phyloP scores from a whole-genome alignment of 352 stramenopile species.

The Blastocystis sp. region DNA sequence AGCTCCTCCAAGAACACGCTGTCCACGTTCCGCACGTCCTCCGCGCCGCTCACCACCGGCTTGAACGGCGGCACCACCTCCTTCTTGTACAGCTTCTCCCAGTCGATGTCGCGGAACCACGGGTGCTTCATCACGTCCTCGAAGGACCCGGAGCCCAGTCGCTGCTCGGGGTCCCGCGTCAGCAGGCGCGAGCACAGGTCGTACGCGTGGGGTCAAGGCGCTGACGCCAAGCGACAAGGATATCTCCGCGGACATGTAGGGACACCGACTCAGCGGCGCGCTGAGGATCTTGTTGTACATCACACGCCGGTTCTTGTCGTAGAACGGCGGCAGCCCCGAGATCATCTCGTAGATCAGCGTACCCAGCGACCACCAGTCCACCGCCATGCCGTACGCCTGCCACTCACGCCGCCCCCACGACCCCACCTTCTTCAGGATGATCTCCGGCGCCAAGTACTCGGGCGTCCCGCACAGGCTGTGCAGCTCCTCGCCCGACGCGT shows the following conservation, averaged over 20 bases:
- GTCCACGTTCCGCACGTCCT: no score
- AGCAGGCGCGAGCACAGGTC: conserved; percentile 61
- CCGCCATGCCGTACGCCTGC: no score
- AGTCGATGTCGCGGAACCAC: conserved; percentile 10
- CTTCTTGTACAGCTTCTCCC: conserved; percentile 39
- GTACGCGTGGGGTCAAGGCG: conserved; percentile 72
- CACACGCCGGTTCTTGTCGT: conserved; percentile 25
- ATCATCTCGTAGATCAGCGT: no score
- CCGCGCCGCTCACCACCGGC: conserved; percentile 70
- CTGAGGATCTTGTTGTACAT: conserved; percentile 91
- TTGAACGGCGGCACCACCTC: conserved; percentile 26
- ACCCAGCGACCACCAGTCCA: no score
- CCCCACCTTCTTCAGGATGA: conserved; percentile 77
- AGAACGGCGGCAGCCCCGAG: no score
- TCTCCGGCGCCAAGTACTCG: conserved; percentile 83
- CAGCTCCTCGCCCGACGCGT: conserved; percentile 74
- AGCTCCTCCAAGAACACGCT: conserved; percentile 73
- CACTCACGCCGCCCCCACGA: no score
- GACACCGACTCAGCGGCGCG: conserved; percentile 79
- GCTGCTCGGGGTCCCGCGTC: conserved; percentile 65
- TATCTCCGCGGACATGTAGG: conserved; percentile 52
- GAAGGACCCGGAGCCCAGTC: conserved; percentile 70
- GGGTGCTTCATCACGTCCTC: conserved; percentile 22
- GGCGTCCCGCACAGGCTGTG: conserved; percentile 81
- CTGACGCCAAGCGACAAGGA: conserved; percentile 70